These are phyloP conservation scores for Dendrobium catenatum DNA, from an alignment of 106 monocot genomes.

Conservation along the genomic window DNA sequence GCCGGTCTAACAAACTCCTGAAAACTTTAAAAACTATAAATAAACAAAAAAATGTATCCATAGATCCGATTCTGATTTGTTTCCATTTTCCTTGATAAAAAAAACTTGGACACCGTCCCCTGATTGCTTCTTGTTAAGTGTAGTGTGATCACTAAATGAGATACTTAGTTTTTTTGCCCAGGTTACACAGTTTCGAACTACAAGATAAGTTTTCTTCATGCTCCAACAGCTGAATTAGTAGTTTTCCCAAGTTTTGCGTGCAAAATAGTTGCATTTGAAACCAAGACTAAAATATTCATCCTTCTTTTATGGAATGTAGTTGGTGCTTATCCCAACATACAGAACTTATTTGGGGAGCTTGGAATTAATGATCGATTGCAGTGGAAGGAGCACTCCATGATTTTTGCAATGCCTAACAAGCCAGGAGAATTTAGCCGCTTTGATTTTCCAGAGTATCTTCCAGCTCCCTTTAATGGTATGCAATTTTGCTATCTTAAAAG, in stretches of 20 bases:
- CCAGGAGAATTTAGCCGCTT: constrained; percentile 98
- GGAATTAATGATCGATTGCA: constrained; percentile 96
- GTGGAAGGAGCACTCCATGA: constrained; percentile 99
- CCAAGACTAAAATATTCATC: background rate
- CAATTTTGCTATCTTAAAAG: background rate
- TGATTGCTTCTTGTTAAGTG: background rate
- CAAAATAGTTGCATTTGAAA: background rate
- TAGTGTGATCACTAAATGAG: background rate
- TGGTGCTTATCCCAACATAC: constrained; percentile 99
- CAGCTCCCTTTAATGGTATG: constrained; percentile 94
- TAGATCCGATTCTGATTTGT: background rate
- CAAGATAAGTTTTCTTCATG: background rate
- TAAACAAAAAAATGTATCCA: background rate
- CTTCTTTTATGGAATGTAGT: constrained; percentile 42
- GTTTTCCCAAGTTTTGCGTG: background rate
- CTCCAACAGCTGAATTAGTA: background rate
- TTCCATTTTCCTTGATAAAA: background rate
- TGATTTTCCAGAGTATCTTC: constrained; percentile 91
- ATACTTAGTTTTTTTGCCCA: background rate
- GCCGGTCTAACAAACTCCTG: background rate
- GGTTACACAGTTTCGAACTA: background rate
- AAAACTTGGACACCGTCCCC: background rate
- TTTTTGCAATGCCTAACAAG: constrained; percentile 96
- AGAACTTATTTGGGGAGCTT: constrained; percentile 97
- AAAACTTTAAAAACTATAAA: background rate